Evolutionary conservation across 2,329 filamentous ascomycete species (phyloP), one percentile per base, ranked within the genome.

Genomic region (Elsinoe arachidis): DNA sequence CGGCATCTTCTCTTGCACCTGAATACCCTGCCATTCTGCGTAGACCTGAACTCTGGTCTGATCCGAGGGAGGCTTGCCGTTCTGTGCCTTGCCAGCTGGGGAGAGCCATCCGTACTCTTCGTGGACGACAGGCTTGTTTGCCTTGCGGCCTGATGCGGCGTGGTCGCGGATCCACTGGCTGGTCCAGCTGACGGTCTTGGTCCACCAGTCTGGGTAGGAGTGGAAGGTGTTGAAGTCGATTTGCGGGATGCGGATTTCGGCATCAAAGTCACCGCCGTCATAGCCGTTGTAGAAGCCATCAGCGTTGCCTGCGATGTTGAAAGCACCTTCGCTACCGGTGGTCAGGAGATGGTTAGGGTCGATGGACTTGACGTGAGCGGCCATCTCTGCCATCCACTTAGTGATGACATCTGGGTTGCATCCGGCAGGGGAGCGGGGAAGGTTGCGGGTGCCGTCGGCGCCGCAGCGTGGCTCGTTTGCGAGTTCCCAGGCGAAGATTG

Each of bases 401-500:
- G 73, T 75, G 9, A 80, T 66, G 1, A 73, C 65, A 1, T 72
- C 71, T 0, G 78, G 67, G 2, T 63, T 67, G 63, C 66, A 69
- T 34, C 62, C 65, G 12, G 60, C 59, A 11, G 49, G 49, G 37
- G 65, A 67, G 23, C 68, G 64, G 5, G 68, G 68, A 59, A 86
- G 74, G 26, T 84, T 75, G 11, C 76, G 74, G 1, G 79, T 78
- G 39, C 73, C 71, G 64, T 84, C 86, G 9, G 80, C 77, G 11
- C 76, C 73, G 71, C 83, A 86, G 59, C 83, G 76, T 14, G 83
- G 80, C 69, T 87, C 84, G 62, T 87, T 87, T 59, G 76, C 80
- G 2, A 87, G 72, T 64, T 87, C 84, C 84, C 84, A 87, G 0
- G 82, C 81, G 61, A 87, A 80, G 54, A 87, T 77, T 0, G 84